Base-by-base conservation (phyloP, 1,284 basidiomycete genomes). In the Naganishia sp. region DNA sequence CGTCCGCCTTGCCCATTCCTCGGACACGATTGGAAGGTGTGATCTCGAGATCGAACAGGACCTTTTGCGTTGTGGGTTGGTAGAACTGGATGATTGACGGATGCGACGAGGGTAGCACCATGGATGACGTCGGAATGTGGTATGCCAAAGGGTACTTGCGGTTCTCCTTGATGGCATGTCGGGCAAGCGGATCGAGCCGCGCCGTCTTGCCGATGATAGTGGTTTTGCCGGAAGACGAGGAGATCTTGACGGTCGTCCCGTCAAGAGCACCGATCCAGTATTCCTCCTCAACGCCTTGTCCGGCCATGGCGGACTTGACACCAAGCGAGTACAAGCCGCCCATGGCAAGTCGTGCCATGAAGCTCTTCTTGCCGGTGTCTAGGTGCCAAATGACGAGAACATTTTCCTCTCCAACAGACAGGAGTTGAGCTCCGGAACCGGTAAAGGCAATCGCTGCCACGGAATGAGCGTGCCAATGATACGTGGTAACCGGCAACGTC, bases 401-500 rank as follows among this genome's bases (percentile, higher is more conserved):
- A 42, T 90, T 87, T 79, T 99, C 96, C 77, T 98, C 93, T 51
- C 96, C 96, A 71, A 94, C 96, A 63, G 92, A 96, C 54, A 99
- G 81, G 23, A 99, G 81, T 76, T 97, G 94, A 2, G 92, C 89
- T 15, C 96, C 96, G 71, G 94, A 94, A 2, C 88, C 80, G 0
- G 93, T 92, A 78, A 97, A 99, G 0, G 88, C 83, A 31, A 99
- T 80, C 1, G 90, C 89, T 2, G 90, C 87, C n/a, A 99, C 92
- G 6, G 92, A 86, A 76, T 99, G 94, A 0, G 95, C 90, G 76
- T 99, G 96, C 96, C 96, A 99, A 79, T 98, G 95, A 55, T 97
- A 81, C 5, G 88, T 86, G 0, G 91, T 90, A 0, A 93, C 95
- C 68, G 92, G 88, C 43, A 77, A 68, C 39, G 28, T 60, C 66